Percentiles rank a stretch among this genome's conserved stretches.
phyloP scores from a whole-genome alignment of 805 yeast species.

The Pichia manshurica region DNA sequence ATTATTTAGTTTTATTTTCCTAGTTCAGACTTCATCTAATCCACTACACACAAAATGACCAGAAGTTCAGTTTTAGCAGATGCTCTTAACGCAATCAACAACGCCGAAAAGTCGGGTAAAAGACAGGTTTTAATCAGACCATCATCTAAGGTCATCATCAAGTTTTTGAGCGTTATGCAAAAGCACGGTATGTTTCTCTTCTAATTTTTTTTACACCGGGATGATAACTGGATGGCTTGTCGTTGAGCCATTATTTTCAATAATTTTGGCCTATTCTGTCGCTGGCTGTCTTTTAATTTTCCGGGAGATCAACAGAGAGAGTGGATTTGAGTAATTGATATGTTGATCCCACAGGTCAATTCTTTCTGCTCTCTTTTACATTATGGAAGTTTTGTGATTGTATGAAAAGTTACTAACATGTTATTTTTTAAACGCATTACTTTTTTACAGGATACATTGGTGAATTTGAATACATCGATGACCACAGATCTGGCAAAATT shows the following conservation, averaged over 20 bases:
- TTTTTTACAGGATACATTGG: constrained; percentile 73
- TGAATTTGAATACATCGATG: constrained; percentile 97
- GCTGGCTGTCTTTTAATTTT: constrained; percentile 96
- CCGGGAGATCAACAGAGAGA: constrained; percentile 64
- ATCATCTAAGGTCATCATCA: constrained; percentile 96
- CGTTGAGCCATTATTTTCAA: constrained; percentile 37
- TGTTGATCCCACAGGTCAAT: background rate
- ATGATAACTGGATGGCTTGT: constrained; percentile 98
- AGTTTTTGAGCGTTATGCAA: constrained; percentile 95
- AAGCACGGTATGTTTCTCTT: constrained; percentile 71
- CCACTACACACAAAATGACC: constrained; percentile 57
- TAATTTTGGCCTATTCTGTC: constrained; percentile 41
- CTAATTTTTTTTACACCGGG: constrained; percentile 48
- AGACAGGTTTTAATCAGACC: constrained; percentile 98
- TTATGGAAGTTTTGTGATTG: background rate
- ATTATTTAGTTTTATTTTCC: constrained; percentile 14
- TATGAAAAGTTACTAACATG: constrained; percentile 3
- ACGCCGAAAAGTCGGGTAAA: constrained; percentile 99
- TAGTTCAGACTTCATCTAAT: constrained; percentile 9
- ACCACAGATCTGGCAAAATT: constrained; percentile 98
- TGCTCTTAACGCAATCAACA: constrained; percentile 97
- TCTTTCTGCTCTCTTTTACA: constrained; percentile 6
- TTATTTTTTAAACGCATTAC: background rate
- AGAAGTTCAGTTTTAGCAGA: constrained; percentile 98
- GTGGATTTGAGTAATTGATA: too few relatives aligned